phyloP scores from a whole-genome alignment of 1,284 basidiomycete genomes.

The Marasmius tenuissimus region DNA sequence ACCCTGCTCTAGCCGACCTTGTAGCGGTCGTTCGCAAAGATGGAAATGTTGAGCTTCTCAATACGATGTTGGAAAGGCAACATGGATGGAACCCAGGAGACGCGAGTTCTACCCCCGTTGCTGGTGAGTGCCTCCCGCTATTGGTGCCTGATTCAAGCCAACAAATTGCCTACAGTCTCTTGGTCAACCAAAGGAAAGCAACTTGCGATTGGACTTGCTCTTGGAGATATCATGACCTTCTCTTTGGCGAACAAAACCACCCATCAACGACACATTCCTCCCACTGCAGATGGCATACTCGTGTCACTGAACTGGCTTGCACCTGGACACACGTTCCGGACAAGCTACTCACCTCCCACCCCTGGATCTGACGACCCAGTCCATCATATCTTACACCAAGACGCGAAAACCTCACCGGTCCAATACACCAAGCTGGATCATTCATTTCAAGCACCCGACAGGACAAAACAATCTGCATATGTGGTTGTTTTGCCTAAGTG shows the following conservation, averaged over 20 bases:
- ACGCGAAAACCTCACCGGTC: constrained; percentile 53
- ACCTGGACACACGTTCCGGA: constrained; percentile 68
- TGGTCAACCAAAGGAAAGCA: constrained; percentile 92
- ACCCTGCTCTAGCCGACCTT: constrained; percentile 51
- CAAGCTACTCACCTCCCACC: constrained; percentile 59
- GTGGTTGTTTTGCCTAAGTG: constrained; percentile 60
- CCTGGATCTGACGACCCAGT: constrained; percentile 45
- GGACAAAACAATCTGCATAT: constrained; percentile 51
- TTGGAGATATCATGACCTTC: constrained; percentile 74
- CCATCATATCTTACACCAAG: constrained; percentile 63
- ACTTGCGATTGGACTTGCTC: constrained; percentile 71
- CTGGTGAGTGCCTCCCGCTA: constrained; percentile 43
- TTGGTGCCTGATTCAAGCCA: constrained; percentile 8
- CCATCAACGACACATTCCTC: constrained; percentile 63
- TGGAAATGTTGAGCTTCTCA: constrained; percentile 57
- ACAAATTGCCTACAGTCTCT: constrained; percentile 45
- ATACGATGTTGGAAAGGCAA: constrained; percentile 51
- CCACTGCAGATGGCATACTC: constrained; percentile 49
- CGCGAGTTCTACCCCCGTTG: constrained; percentile 50
- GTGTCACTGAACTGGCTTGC: constrained; percentile 71
- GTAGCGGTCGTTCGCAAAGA: constrained; percentile 58
- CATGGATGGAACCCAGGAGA: constrained; percentile 64
- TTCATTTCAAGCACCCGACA: constrained; percentile 56
- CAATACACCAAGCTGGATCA: constrained; percentile 51
- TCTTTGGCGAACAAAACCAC: constrained; percentile 55